A percentile compares a stretch with the other conserved stretches of the same genome.
Conservation (phyloP, 1,284 basidiomycete genomes). For the Rhizoctonia solani region DNA sequence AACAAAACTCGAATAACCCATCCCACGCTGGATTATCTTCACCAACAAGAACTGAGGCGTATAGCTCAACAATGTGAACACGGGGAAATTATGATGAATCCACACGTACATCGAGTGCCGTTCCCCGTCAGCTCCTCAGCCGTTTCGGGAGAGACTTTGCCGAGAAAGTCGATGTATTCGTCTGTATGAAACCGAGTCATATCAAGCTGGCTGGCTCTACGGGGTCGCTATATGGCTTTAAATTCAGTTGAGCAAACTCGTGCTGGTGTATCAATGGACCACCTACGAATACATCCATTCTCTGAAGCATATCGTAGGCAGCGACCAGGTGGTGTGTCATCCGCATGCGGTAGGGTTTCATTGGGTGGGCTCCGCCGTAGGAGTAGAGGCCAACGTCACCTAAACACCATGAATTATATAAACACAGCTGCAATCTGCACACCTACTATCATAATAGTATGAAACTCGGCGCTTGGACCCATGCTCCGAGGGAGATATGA, state of each 20-base stretch:
- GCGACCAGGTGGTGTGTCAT: constrained; percentile 92
- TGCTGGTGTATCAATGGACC: not conserved
- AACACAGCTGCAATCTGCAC: not conserved
- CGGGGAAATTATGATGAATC: not conserved
- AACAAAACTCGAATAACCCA: constrained; percentile 96
- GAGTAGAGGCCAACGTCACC: constrained; percentile 82
- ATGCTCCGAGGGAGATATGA: not conserved
- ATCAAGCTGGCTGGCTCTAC: constrained; percentile 75
- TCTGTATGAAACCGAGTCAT: constrained; percentile 97
- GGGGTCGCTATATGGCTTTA: constrained; percentile 65
- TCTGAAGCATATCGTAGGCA: constrained; percentile 86
- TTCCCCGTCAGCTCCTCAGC: constrained; percentile 81
- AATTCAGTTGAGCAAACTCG: constrained; percentile 19
- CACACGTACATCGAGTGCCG: constrained; percentile 76
- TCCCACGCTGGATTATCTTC: constrained; percentile 98
- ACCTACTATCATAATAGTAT: constrained; percentile 65
- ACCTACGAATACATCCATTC: constrained; percentile 88
- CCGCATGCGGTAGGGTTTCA: constrained; percentile 94
- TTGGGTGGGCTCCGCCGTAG: constrained; percentile 87
- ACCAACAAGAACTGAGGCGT: constrained; percentile 72
- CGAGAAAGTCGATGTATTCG: constrained; percentile 93
- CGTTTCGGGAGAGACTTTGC: constrained; percentile 86
- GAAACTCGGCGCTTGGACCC: constrained; percentile 55
- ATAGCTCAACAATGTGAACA: constrained; percentile 31
- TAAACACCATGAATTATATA: constrained; percentile 41